Percentiles rank a stretch among this genome's conserved stretches.
Evolutionary conservation across 148 eudicot species (phyloP).

Genomic region (Limonium bicolor): DNA sequence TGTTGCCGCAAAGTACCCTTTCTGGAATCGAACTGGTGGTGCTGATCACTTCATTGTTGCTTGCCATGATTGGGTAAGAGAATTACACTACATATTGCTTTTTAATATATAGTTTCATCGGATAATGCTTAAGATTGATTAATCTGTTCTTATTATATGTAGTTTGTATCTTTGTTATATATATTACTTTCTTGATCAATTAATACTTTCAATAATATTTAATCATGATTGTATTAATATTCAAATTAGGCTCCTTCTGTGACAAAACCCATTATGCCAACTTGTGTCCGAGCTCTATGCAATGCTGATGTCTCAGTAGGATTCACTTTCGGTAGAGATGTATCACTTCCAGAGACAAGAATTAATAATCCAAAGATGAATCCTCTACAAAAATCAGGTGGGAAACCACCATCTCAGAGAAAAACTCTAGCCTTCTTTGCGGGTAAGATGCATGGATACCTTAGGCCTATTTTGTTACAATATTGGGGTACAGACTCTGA

Average conservation of each 20-base stretch:
- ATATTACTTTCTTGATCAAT: too few species aligned
- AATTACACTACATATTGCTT: too few species aligned
- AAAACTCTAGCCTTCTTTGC: conserved; percentile 49
- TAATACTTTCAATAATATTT: too few species aligned
- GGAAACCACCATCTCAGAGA: conserved; percentile 30
- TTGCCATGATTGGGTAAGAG: conserved; percentile 98
- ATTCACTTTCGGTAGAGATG: conserved; percentile 48
- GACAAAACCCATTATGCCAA: conserved; percentile 28
- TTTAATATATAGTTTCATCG: too few species aligned
- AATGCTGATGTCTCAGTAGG: conserved; percentile 50
- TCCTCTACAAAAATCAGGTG: conserved; percentile 36
- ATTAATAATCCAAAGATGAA: conserved; percentile 29
- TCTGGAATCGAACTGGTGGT: conserved; percentile 84
- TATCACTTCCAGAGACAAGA: conserved; percentile 53
- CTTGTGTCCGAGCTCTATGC: conserved; percentile 57
- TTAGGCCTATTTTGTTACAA: conserved; percentile 34
- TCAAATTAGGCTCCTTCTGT: conserved; percentile 84
- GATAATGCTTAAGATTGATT: too few species aligned
- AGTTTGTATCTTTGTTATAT: too few species aligned
- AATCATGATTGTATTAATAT: too few species aligned
- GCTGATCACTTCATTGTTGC: conserved; percentile 85
- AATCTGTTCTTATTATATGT: too few species aligned
- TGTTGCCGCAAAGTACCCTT: conserved; percentile 65
- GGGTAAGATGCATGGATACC: conserved; percentile 57
- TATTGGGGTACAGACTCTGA: conserved; percentile 44